Evolutionary conservation across 768 basidiomycete genomes (phyloP).

Genomic region (Termitomyces eurrhizus): DNA sequence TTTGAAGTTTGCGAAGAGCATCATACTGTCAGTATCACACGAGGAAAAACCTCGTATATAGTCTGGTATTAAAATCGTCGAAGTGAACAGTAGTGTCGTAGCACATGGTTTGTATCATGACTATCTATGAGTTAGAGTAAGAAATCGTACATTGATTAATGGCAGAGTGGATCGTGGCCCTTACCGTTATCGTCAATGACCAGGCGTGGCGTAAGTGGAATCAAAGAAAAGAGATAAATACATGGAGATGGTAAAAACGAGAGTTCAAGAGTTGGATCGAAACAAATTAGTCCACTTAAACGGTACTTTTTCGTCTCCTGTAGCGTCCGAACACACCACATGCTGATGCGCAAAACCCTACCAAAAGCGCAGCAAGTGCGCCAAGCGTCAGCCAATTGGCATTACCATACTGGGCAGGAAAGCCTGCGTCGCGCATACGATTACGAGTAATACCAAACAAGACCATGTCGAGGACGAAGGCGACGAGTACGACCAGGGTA

Average conservation of each 20-base stretch:
- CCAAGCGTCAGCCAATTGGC: slow-evolving; percentile 82
- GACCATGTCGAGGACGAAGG: slow-evolving; percentile 75
- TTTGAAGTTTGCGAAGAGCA: not conserved
- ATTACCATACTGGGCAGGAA: slow-evolving; percentile 62
- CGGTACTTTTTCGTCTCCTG: slow-evolving; percentile 33
- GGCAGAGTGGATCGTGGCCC: not conserved
- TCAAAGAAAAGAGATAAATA: not conserved
- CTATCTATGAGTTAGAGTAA: no score
- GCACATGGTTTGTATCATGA: no score
- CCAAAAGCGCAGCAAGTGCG: slow-evolving; percentile 60
- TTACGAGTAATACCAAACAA: slow-evolving; percentile 71
- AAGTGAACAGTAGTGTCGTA: not conserved
- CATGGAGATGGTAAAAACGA: no score
- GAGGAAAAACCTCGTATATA: no score
- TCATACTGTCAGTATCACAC: no score
- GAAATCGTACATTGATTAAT: not conserved
- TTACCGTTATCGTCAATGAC: not conserved
- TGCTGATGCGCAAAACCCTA: slow-evolving; percentile 63
- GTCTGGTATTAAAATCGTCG: not conserved
- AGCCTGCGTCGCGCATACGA: slow-evolving; percentile 46
- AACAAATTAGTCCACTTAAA: not conserved
- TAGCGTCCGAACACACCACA: slow-evolving; percentile 70
- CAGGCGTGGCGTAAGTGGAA: no score
- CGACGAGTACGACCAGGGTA: slow-evolving; percentile 61
- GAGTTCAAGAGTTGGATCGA: not conserved